Evolutionary conservation across 2,329 filamentous ascomycete species (phyloP), one percentile per base, ranked within the genome.

Genomic region (Beauveria sp.): DNA sequence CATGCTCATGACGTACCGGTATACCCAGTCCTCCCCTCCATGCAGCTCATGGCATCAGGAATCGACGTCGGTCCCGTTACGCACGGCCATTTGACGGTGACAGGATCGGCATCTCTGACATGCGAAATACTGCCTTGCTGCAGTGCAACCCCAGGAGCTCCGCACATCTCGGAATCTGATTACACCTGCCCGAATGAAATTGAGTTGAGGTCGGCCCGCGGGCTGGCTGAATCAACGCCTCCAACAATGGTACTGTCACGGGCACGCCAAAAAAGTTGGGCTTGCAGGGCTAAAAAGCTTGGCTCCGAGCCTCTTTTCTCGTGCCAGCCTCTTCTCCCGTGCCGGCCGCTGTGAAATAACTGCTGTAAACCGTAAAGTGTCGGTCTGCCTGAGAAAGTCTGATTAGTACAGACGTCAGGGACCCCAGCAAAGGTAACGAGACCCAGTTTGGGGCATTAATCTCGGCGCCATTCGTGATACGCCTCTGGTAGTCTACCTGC

Each of bases 231-330:
- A 38, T 38, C 34, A 38, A 38, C 34, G 34, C 34, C 34, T 38
- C 34, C 12, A 38, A 38, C 1, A 6, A 38, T 16, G 34, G 12
- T 38, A 34, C 5, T 14, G 22, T 34, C 31, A 16, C 45, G 20
- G 20, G 45, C 45, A n/a, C 22, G 46, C 40, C 40, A 24, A 43
- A 56, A 10, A 45, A 34, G 53, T 24, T 38, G 54, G 53, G 42
- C 52, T 58, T 58, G 43, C 55, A n/a, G n/a, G 54, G 16, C 22
- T 22, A 45, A 52, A 53, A 60, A 60, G 48, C 57, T 60, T 60
- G 49, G 49, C 57, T 14, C 34, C n/a, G 49, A 60, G 49, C 28
- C 38, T 53, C 38, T 60, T 60, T 42, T 48, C 38, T n/a, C 22
- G 22, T 43, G 34, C 20, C n/a, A 46, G 34, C 34, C 34, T 38